Percentiles rank a stretch among this genome's conserved stretches.
phyloP scores from a whole-genome alignment of 495 filamentous ascomycete species.

The Lichenothelia convexa region DNA sequence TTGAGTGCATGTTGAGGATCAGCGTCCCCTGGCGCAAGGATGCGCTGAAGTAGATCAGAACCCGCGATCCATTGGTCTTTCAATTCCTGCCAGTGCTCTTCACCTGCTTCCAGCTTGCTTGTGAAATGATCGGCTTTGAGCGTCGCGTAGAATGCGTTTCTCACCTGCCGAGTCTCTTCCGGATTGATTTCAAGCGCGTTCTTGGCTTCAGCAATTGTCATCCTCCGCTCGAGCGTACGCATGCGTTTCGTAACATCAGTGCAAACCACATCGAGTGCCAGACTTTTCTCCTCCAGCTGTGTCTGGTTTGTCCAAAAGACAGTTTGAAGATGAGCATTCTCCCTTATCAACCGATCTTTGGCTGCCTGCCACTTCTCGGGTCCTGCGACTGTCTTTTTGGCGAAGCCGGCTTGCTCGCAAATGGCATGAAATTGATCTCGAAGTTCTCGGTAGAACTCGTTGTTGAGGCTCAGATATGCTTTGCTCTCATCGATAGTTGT shows the following conservation, averaged over 20 bases:
- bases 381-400: constrained; percentile 57
- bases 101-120: constrained; percentile 52
- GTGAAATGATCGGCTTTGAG: constrained; percentile 52
- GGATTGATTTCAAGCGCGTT: constrained; percentile 56
- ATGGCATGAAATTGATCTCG: constrained; percentile 51
- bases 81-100: constrained; percentile 52
- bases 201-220: constrained; percentile 59
- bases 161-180: constrained; percentile 44
- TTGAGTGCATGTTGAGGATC: constrained; percentile 39
- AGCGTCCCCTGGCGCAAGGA: constrained; percentile 34
- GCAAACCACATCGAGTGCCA: constrained; percentile 61
- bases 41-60: constrained; percentile 35
- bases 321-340: constrained; percentile 43
- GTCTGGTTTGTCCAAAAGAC: constrained; percentile 39
- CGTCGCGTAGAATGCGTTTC: constrained; percentile 46
- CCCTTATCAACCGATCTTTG: constrained; percentile 48
- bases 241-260: constrained; percentile 70
- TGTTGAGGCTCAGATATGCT: constrained; percentile 44
- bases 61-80: constrained; percentile 48
- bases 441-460: constrained; percentile 39
- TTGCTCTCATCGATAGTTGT: constrained; percentile 69
- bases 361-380: constrained; percentile 54
- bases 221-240: constrained; percentile 38
- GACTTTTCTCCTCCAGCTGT: constrained; percentile 32
- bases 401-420: constrained; percentile 42